Evolutionary conservation across 495 filamentous ascomycete species (phyloP), one percentile per base, ranked within the genome.

Genomic region (Trichoderma asperelloides): DNA sequence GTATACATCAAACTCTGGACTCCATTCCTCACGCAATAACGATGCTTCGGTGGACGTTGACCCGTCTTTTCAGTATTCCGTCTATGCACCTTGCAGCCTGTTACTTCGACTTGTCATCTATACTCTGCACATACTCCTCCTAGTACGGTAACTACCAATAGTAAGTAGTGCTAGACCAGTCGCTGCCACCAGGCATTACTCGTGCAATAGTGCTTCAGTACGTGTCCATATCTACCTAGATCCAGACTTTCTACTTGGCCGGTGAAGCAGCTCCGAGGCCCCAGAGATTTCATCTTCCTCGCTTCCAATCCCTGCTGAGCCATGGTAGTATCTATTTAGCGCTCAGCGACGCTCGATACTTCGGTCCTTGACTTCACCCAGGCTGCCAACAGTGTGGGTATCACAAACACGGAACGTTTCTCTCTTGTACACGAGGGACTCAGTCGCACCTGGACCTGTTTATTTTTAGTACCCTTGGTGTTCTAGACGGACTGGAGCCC

Each of bases 331-430:
- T 4, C 2, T 51, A 7, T 23, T 51, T 51, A 51, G 47, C 47
- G 47, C 23, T 51, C 8, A 51, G 47, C n/a, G 21, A 51, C 21
- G 25, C 16, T 28, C 21, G 8, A 9, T 21, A 13, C 23, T 21
- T 60, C 21, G 27, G 23, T 16, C 11, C 23, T 60, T 25, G 18
- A 21, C 47, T 18, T 51, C 21, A 9, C 16, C 18, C 47, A n/a
- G n/a, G n/a, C n/a, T 18, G 5, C n/a, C 47, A 23, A 51, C 5
- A 51, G 18, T 18, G 47, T 60, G 55, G 55, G 21, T 60, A 8
- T 60, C 55, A 60, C 55, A 25, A 60, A 60, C 27, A 60, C 55
- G 55, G 25, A 9, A 28, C 30, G 55, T 60, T 60, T 60, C 55
- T 60, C 55, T 9, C 21, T 15, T 60, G 55, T 60, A 60, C 55